Base-by-base conservation (phyloP, 148 eudicot species). In the Spergularia marina region DNA sequence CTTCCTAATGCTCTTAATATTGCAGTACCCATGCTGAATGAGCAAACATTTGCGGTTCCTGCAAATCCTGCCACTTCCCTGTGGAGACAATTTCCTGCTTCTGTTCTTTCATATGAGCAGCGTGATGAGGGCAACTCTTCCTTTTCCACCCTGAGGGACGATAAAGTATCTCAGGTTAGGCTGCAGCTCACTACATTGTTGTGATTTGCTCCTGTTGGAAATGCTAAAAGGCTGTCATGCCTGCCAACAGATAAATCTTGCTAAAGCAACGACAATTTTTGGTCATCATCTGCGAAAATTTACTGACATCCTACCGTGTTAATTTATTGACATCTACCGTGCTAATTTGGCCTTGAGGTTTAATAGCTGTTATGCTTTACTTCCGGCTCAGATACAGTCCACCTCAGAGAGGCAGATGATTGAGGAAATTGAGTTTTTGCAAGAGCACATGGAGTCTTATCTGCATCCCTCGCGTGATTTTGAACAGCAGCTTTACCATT, bases 81-180 rank as follows among this genome's bases (percentile, higher is more conserved):
- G 81, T 86, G 80, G 74, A 87, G 82, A 70, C 86, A 91, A 67
- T 79, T 86, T 78, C 87, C 92, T 66, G 68, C 89, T 17, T 85
- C 98, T 57, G 86, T 89, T 85, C 81, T 86, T 51, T 80, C 86
- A 60, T 92, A 82, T 57, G 96, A 91, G 75, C 89, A 83, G 75
- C 90, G 79, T 54, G 88, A 87, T 55, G 92, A 89, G 36, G 78
- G 58, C 80, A 88, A 82, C 77, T 65, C 85, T 72, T 81, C 82
- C 53, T 73, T 86, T 53, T 83, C 79, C 62, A 79, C 78, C 9
- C 40, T 53, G 41, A 85, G 79, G 77, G 91, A 87, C 70, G 89
- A 84, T 30, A 88, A 57, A 77, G 61, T 74, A 73, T 82, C 78
- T 74, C 94, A 88, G 97, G 97, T 89, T 83, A 80, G 83, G 68